Percentiles rank a stretch among this genome's conserved stretches.
These are phyloP conservation scores for Fusarium sp. DNA, from an alignment of 2,329 filamentous ascomycete species.

Conservation along the genomic window DNA sequence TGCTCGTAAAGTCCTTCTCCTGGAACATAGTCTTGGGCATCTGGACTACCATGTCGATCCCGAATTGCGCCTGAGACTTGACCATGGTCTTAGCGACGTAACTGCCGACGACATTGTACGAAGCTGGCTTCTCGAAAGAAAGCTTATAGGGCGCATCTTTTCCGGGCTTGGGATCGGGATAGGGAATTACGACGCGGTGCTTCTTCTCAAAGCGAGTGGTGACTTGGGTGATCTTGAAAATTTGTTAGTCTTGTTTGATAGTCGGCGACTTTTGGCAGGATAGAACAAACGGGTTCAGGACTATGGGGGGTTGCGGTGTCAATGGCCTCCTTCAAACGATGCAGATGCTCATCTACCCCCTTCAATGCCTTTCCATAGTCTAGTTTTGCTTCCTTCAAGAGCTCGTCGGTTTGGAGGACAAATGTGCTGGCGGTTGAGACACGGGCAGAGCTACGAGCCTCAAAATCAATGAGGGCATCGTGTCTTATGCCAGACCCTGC, in stretches of 20 bases:
- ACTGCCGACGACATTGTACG: conserved; percentile 90
- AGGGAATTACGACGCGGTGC: conserved; percentile 80
- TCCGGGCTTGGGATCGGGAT: conserved; percentile 81
- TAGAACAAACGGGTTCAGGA: conserved; percentile 61
- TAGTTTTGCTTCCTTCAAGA: conserved; percentile 66
- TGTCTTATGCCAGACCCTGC: conserved; percentile 51
- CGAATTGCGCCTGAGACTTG: conserved; percentile 68
- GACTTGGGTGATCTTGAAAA: conserved; percentile 74
- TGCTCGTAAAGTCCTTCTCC: conserved; percentile 92
- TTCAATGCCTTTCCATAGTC: conserved; percentile 64
- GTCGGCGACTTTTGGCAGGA: not conserved
- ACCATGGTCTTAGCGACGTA: conserved; percentile 82
- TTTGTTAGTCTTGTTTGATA: conserved; percentile 26
- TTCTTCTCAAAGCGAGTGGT: conserved; percentile 74
- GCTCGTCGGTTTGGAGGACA: conserved; percentile 69
- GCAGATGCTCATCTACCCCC: conserved; percentile 63
- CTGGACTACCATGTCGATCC: conserved; percentile 85
- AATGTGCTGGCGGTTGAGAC: conserved; percentile 66
- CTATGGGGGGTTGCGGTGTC: conserved; percentile 64
- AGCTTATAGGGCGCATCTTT: conserved; percentile 86
- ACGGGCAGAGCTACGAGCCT: conserved; percentile 55
- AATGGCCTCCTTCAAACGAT: conserved; percentile 64
- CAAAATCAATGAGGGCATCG: conserved; percentile 56
- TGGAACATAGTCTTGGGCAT: conserved; percentile 87
- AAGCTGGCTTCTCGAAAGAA: conserved; percentile 78